Evolutionary conservation across 441 rosid species (phyloP), one percentile per base, ranked within the genome.

Genomic region (Croton setiger): DNA sequence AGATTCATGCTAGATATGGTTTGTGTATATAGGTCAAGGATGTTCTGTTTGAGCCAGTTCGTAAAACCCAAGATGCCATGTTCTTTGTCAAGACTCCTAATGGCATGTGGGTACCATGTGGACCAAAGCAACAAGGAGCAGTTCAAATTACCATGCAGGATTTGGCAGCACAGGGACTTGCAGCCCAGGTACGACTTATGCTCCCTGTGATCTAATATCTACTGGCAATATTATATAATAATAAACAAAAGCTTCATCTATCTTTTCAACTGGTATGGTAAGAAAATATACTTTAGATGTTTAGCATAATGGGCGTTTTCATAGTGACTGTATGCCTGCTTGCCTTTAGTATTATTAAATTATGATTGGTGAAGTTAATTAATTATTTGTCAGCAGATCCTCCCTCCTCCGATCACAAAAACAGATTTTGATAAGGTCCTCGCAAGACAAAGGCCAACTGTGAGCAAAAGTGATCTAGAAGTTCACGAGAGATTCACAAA

Each of bases 41-140:
- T 79, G 99, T 95, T 68, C 91, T 95, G 14, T 95, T 95, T 71
- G 98, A 95, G 74, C 98, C 99, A 54, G 99, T 95, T 68, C 93
- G 99, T 35, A 91, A 95, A 82, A 95, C 98, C 18, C 99, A 95
- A 74, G 99, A 95, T 78, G 99, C 99, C 33, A 95, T 92, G 98
- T 95, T 73, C 80, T 95, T 95, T 63, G 73, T 70, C 60, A 85
- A 91, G 76, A 79, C 91, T 48, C 51, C 91, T 60, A 77, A 87
- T 76, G 95, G 76, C 67, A 78, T 87, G 87, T 92, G 89, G 95
- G 81, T 92, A 68, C 99, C 99, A 20, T 95, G 99, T 81, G 99
- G 97, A 67, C 96, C 98, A 59, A 95, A 85, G 81, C 97, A 91
- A 74, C 87, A 74, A 13, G 95, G 91, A 70, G 93, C 97, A 62